Evolutionary conservation across 441 rosid genomes (phyloP), one percentile per base, ranked within the genome.

Genomic region (Breynia disticha): DNA sequence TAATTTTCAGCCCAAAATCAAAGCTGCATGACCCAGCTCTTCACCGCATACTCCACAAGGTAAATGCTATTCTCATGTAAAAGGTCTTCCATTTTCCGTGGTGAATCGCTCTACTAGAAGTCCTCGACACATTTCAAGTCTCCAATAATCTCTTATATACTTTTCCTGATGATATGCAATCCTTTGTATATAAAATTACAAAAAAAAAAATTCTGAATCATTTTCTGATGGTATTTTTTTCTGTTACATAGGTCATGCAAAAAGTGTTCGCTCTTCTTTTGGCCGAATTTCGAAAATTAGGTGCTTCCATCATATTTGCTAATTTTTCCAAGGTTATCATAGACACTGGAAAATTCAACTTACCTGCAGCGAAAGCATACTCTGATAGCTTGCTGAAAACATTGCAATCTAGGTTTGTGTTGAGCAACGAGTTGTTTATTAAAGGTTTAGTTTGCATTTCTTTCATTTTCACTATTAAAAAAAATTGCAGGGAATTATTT

Each of bases 11-110:
- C 73, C 97, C 96, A 49, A 77, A 75, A 62, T 93, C 97, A 54
- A 93, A 86, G 72, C 99, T 93, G 71, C 96, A 86, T 77, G 99
- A 93, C 61, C 96, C 97, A 55, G 95, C 91, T 58, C 90, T 89
- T 72, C 93, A 88, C 54, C 83, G 84, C 67, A 81, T 86, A 67
- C 96, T 93, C 69, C 86, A 89, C 79, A 89, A 89, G 97, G 97
- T 93, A 73, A 64, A 59, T 62, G 48, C 18, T 59, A 16, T 58
- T 32, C 44, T 35, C 16, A 50, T 38, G 7, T 35, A 5, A 49
- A 43, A 32, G 60, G 19, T 53, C 9, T 37, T 50, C 47, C 59
- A 9, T 48, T 45, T 49, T 55, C 19, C 49, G 42, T 19, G 14
- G 35, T 28, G 5, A 28, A 28, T 28, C 5, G 35, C 35, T 28